phyloP scores from a whole-genome alignment of 2,329 filamentous ascomycete genomes.

The Fusarium circinatum region DNA sequence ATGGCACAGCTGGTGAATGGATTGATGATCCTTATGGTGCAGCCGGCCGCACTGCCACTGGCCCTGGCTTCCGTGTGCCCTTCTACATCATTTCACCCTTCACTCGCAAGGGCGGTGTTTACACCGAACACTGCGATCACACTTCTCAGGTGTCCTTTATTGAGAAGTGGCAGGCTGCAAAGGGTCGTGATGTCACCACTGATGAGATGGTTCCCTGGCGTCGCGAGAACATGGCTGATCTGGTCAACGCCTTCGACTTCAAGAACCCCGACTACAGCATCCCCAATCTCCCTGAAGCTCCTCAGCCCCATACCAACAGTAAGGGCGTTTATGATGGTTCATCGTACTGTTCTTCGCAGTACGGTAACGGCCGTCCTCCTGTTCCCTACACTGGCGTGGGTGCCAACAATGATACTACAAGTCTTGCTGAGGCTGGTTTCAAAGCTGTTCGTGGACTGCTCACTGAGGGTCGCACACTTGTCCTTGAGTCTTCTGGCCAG shows the following conservation, averaged over 20 bases:
- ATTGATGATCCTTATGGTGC: slow-evolving; percentile 6
- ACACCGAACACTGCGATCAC: slow-evolving; percentile 11
- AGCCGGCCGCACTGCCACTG: not conserved
- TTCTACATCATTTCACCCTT: slow-evolving; percentile 13
- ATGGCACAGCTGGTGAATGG: slow-evolving; percentile 8
- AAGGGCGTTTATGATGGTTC: slow-evolving; percentile 13
- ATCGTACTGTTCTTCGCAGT: not conserved
- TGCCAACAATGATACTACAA: not conserved
- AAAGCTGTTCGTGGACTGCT: slow-evolving; percentile 6
- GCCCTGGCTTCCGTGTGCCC: not conserved
- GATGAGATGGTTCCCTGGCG: slow-evolving; percentile 6
- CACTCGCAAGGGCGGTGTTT: slow-evolving; percentile 7
- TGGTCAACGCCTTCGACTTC: slow-evolving; percentile 11
- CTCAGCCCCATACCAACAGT: not conserved
- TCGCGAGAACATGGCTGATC: slow-evolving; percentile 13
- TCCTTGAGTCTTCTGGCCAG: not conserved
- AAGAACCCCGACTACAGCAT: not conserved
- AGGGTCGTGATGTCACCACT: not conserved
- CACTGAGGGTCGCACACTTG: not conserved
- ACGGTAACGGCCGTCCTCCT: not conserved
- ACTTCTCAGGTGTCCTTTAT: not conserved
- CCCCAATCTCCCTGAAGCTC: not conserved
- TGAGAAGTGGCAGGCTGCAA: slow-evolving; percentile 14
- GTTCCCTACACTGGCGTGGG: not conserved
- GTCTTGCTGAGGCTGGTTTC: not conserved